phyloP scores from a whole-genome alignment of 148 eudicot species.

The Cornus kousa region DNA sequence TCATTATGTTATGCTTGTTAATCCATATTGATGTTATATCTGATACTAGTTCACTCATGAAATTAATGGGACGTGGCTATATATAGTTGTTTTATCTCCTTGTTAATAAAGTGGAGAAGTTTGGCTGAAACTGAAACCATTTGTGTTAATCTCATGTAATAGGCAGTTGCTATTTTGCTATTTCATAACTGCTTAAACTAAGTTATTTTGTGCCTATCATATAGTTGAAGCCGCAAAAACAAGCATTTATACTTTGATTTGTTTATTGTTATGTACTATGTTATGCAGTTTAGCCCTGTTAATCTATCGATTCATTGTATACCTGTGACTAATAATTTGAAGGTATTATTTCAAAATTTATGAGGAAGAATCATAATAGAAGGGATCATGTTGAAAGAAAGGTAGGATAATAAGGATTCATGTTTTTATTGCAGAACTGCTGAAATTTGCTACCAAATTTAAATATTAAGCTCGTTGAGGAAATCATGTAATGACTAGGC shows the following conservation, averaged over 20 bases:
- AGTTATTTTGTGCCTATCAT: not conserved
- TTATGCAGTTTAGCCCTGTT: not conserved
- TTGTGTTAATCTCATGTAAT: not conserved
- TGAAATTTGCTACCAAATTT: not conserved
- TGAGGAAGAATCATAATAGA: not conserved
- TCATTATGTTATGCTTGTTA: too few species aligned
- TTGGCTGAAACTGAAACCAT: not conserved
- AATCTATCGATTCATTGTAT: not conserved
- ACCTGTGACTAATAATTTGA: not conserved
- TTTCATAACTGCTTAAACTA: not conserved
- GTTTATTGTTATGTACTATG: not conserved
- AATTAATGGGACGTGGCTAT: not conserved
- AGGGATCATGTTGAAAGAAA: not conserved
- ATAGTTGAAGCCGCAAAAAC: not conserved
- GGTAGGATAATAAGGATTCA: not conserved
- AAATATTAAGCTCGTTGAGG: not conserved
- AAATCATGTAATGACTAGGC: not conserved
- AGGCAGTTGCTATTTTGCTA: not conserved
- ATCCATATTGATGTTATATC: too few species aligned
- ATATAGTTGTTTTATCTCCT: not conserved
- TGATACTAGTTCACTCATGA: not conserved
- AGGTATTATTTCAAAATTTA: not conserved
- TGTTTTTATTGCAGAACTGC: too few species aligned
- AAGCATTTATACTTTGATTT: not conserved
- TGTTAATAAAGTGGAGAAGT: not conserved